Evolutionary conservation across 306 rosid species (phyloP), one percentile per base, ranked within the genome.

Genomic region (Citrullus colocynthis): DNA sequence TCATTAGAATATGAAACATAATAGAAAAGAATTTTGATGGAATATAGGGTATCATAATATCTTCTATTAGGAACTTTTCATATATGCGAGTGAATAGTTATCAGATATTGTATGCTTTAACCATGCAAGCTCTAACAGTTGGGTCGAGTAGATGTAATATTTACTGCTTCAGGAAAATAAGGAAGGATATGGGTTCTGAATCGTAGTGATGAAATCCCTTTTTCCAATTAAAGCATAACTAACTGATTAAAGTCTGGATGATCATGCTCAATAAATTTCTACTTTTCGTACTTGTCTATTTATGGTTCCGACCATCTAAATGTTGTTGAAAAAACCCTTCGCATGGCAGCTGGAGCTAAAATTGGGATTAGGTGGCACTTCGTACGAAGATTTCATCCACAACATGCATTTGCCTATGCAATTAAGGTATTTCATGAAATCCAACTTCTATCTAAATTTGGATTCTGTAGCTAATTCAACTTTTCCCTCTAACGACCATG

Each of bases 341-440:
- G 63, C 52, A 16, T 82, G 67, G 82, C 91, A 95, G 96, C 86
- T 95, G 88, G 98, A 95, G 82, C 91, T 95, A 79, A 95, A 95
- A 88, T 81, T 92, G 81, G 98, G 98, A 44, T 45, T 95, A 48
- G 96, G 97, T 37, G 98, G 98, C 16, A 92, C 93, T 76, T 92
- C 98, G 15, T 95, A 95, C 78, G 96, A 85, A 83, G 98, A 92
- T 88, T 95, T 95, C 92, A 95, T 95, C 73, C 88, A 92, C 87
- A 90, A 76, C 86, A 52, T 92, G 91, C 97, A 85, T 86, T 87
- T 95, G 83, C 98, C 98, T 77, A 16, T 87, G 83, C 98, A 91
- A 82, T 86, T 94, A 82, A 94, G 98, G 98, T 91, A 83, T 76
- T 4, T 2, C 44, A 74, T 20, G 52, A 21, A 58, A 45, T 75